Percentiles rank a stretch among this genome's conserved stretches.
Evolutionary conservation across 179 eudicot species (phyloP).

Genomic region (Beta lomatogona): DNA sequence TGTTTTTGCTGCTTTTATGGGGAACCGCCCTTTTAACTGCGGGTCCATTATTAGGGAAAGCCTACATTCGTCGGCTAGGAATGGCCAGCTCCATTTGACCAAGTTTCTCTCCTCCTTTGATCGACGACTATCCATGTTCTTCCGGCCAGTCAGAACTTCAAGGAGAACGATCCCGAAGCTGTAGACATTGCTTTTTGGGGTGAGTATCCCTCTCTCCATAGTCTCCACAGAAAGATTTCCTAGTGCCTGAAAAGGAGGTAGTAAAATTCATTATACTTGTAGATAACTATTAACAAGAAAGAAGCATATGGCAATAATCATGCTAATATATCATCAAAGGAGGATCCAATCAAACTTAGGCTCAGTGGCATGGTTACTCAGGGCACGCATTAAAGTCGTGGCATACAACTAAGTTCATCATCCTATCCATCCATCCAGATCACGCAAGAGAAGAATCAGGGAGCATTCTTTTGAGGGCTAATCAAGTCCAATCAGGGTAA

Average conservation of each 20-base stretch:
- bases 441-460: background rate
- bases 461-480: too few species aligned
- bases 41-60: conserved; percentile 89
- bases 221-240: conserved; percentile 85
- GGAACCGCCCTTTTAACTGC: conserved; percentile 84
- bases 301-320: background rate
- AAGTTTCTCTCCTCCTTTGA: conserved; percentile 87
- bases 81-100: conserved; percentile 88
- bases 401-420: background rate
- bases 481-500: too few species aligned
- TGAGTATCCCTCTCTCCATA: conserved; percentile 75
- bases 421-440: background rate
- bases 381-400: background rate
- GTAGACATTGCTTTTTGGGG: conserved; percentile 95
- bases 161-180: conserved; percentile 89
- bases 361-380: background rate
- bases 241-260: conserved; percentile 54
- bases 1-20: conserved; percentile 72
- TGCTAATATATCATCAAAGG: background rate
- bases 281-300: background rate
- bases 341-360: background rate
- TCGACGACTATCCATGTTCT: conserved; percentile 65
- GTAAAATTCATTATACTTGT: conserved; percentile 1
- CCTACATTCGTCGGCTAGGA: conserved; percentile 76
- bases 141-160: conserved; percentile 85